phyloP scores from a whole-genome alignment of 139 green algal genomes.

The Chlamydomonas asymmetrica region DNA sequence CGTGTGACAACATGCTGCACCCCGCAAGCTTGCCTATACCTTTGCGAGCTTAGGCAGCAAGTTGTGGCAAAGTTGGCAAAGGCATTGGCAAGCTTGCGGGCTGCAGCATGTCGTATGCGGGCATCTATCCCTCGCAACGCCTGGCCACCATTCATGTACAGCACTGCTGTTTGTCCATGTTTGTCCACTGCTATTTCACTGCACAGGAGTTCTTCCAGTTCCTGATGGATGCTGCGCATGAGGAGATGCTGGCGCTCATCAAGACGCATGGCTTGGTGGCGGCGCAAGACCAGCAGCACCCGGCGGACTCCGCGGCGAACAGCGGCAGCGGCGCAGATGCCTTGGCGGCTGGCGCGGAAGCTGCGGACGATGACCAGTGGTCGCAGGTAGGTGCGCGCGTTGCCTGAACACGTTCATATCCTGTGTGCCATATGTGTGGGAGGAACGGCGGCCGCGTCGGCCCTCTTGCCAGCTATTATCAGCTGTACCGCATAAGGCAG shows the following conservation, averaged over 20 bases:
- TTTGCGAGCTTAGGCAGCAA: no score
- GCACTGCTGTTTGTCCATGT: neutral
- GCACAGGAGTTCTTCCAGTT: slow-evolving; percentile 79
- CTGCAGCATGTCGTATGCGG: no score
- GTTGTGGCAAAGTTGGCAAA: no score
- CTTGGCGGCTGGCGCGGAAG: neutral
- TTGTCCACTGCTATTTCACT: neutral
- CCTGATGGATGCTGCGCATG: slow-evolving; percentile 69
- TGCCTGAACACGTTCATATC: no score
- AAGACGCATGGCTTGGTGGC: slow-evolving; percentile 15
- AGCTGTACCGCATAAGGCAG: no score
- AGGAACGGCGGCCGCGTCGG: no score
- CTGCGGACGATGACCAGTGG: slow-evolving; percentile 24
- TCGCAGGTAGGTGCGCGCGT: neutral
- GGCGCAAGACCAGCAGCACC: no score
- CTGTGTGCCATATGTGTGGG: no score
- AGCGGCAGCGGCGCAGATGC: neutral
- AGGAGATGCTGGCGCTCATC: slow-evolving; percentile 63
- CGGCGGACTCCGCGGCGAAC: neutral
- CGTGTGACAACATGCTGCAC: no score
- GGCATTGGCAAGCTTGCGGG: no score
- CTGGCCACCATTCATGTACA: neutral
- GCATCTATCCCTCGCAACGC: neutral
- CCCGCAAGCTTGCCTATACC: no score
- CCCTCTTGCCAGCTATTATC: no score